phyloP scores from a whole-genome alignment of 1,139 yeast genomes.

The Saccharomyces hybrid region DNA sequence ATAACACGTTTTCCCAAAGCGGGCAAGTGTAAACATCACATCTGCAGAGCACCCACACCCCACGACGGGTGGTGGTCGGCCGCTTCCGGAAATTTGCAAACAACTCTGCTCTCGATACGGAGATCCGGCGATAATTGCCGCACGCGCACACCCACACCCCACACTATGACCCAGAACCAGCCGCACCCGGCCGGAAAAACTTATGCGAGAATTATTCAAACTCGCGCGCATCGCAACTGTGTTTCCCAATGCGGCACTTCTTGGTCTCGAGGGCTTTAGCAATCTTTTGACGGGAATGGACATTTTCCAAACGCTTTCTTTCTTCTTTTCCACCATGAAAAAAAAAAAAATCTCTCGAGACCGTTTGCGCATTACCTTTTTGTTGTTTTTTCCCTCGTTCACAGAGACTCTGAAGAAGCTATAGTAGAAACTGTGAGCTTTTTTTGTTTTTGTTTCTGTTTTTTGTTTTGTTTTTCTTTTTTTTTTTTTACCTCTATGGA shows the following conservation, averaged over 20 bases:
- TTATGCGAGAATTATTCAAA: neutral
- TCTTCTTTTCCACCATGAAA: neutral
- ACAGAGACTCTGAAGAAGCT: neutral
- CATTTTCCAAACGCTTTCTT: neutral
- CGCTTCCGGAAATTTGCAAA: neutral
- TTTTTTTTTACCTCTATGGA: neutral
- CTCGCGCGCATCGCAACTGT: neutral
- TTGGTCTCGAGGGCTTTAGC: neutral
- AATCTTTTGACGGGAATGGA: neutral
- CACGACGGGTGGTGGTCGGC: neutral
- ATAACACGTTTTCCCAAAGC: neutral
- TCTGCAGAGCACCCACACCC: neutral
- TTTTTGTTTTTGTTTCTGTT: neutral
- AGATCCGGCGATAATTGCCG: conserved; percentile 1
- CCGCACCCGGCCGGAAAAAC: neutral
- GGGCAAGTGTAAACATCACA: neutral
- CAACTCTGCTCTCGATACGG: neutral
- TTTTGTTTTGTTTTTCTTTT: neutral
- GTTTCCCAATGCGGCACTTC: neutral
- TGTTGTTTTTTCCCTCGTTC: conserved; percentile 1
- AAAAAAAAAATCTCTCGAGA: neutral
- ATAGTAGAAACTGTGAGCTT: neutral
- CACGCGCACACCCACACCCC: neutral
- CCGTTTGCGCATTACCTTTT: neutral
- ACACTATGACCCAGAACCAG: neutral